Percentiles rank a stretch among this genome's conserved stretches.
These are phyloP conservation scores for Zygotorulaspora danielsina DNA, from an alignment of 805 yeast species.

Conservation along the genomic window DNA sequence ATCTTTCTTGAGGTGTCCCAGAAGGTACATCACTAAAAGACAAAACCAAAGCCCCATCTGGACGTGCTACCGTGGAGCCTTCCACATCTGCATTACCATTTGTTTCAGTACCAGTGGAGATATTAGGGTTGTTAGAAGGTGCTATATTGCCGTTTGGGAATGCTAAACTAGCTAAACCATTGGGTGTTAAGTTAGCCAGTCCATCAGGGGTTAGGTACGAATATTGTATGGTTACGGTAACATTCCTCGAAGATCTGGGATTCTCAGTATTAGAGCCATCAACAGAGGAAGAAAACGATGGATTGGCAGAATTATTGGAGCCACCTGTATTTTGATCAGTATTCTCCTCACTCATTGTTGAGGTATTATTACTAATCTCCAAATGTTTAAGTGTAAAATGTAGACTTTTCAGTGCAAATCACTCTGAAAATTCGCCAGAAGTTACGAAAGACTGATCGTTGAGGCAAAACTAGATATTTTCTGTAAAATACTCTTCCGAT, in stretches of 20 bases:
- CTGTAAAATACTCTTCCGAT: too few species aligned
- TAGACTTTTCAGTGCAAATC: too few species aligned
- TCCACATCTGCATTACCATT: conserved; percentile 12
- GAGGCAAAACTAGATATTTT: too few species aligned
- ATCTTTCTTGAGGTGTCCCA: conserved; percentile 54
- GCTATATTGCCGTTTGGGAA: conserved; percentile 7
- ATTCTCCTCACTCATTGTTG: conserved; percentile 6
- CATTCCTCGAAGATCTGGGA: conserved; percentile 23
- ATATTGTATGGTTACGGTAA: conserved; percentile 32
- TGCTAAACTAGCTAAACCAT: conserved; percentile 21
- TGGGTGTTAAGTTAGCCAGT: conserved; percentile 11
- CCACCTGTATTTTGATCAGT: conserved; percentile 7
- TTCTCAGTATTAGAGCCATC: neutral
- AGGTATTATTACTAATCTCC: too few species aligned
- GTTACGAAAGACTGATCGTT: too few species aligned
- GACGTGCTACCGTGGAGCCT: conserved; percentile 12
- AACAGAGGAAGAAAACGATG: conserved; percentile 5
- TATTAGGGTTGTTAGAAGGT: conserved; percentile 3
- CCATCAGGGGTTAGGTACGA: conserved; percentile 24
- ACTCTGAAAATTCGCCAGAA: too few species aligned
- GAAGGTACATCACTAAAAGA: conserved; percentile 64
- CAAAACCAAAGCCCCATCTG: conserved; percentile 52
- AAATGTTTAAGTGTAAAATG: too few species aligned
- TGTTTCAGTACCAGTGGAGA: neutral
- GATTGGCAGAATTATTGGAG: conserved; percentile 10